A percentile compares a stretch with the other conserved stretches of the same genome.
phyloP scores from a whole-genome alignment of 371 early-diverging fungal genomes.

The Funneliformis caledonium region DNA sequence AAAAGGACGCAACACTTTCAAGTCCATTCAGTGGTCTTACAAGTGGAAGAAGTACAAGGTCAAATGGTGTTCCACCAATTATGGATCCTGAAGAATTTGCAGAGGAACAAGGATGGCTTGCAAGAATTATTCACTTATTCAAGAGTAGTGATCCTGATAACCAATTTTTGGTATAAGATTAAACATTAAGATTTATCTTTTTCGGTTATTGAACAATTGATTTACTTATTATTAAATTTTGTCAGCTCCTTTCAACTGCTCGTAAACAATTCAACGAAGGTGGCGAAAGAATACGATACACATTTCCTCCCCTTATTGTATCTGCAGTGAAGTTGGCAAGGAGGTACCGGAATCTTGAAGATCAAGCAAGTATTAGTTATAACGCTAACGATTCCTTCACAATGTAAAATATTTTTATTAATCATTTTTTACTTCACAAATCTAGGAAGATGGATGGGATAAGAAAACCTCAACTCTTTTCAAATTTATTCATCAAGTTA shows the following conservation, averaged over 20 bases:
- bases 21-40: conserved; percentile 42
- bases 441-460: conserved; percentile 65
- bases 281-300: conserved; percentile 83
- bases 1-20: conserved; percentile 58
- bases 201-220: not conserved
- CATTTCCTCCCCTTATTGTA: conserved; percentile 83
- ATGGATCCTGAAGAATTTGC: conserved; percentile 64
- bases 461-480: conserved; percentile 68
- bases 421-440: not conserved
- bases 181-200: not conserved
- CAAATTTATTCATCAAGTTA: conserved; percentile 78
- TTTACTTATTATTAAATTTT: not conserved
- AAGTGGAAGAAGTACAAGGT: conserved; percentile 51
- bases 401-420: not conserved
- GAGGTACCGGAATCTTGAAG: conserved; percentile 55
- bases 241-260: conserved; percentile 73
- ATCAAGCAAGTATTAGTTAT: conserved; percentile 44
- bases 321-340: conserved; percentile 76
- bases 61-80: conserved; percentile 53
- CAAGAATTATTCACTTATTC: conserved; percentile 84
- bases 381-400: not conserved
- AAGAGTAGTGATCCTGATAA: conserved; percentile 69
- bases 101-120: conserved; percentile 85
- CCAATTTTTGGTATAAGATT: conserved; percentile 67
- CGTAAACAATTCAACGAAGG: conserved; percentile 83